Percentiles rank a stretch among this genome's conserved stretches.
phyloP scores from a whole-genome alignment of 1,284 basidiomycete genomes.

The Porphyrellus sp. region DNA sequence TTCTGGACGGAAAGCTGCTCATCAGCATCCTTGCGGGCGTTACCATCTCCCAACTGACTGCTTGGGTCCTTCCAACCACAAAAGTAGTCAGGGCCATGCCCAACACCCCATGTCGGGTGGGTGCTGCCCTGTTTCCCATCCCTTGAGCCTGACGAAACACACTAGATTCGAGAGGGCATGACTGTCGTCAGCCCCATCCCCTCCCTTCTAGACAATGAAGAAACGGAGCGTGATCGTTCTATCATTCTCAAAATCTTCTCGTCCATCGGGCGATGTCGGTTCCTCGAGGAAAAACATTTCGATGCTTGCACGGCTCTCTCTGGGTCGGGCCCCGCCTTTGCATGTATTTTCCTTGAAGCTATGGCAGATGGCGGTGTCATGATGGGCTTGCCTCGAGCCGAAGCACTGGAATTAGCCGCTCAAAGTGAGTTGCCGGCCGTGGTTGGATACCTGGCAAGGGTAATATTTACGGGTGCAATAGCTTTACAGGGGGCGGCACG shows the following conservation, averaged over 20 bases:
- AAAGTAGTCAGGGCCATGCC: constrained; percentile 96
- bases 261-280: constrained; percentile 89
- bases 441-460: constrained; percentile 1
- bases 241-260: constrained; percentile 92
- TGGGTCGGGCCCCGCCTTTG: constrained; percentile 96
- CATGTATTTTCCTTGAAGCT: constrained; percentile 94
- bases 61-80: constrained; percentile 74
- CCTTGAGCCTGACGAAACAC: constrained; percentile 2
- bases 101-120: constrained; percentile 94
- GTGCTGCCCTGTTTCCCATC: constrained; percentile 18
- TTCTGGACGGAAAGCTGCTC: constrained; percentile 85
- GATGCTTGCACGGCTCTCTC: constrained; percentile 97
- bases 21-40: constrained; percentile 97
- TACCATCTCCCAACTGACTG: constrained; percentile 78
- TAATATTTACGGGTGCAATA: constrained; percentile 34
- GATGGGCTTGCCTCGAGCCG: constrained; percentile 96
- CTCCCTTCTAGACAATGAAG: constrained; percentile 41
- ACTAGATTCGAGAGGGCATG: constrained; percentile 95
- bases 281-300: constrained; percentile 96
- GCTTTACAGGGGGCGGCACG: constrained; percentile 95
- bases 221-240: constrained; percentile 59
- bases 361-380: constrained; percentile 99
- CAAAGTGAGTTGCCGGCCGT: constrained; percentile 73
- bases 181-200: constrained; percentile 81
- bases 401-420: constrained; percentile 92